A percentile compares a stretch with the other conserved stretches of the same genome.
These are phyloP conservation scores for Dianthus caryophyllus DNA, from an alignment of 148 eudicot species.

Conservation along the genomic window DNA sequence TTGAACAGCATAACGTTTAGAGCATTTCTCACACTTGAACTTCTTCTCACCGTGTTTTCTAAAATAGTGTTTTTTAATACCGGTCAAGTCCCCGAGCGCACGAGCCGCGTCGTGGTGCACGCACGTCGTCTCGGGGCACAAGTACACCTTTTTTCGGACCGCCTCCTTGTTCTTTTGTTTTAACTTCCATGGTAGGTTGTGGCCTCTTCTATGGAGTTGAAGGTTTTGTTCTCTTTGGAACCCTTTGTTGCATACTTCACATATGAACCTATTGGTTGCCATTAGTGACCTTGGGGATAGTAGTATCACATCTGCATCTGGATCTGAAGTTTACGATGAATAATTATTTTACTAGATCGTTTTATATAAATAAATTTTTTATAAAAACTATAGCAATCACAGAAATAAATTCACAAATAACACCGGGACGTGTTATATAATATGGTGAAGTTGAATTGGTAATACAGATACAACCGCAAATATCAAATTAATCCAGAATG, in stretches of 20 bases:
- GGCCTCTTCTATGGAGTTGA: constrained; percentile 49
- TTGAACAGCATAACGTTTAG: constrained; percentile 43
- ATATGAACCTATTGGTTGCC: constrained; percentile 43
- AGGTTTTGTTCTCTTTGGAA: constrained; percentile 51
- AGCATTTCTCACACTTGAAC: constrained; percentile 44
- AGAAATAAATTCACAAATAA: too few relatives aligned
- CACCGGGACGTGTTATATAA: too few relatives aligned
- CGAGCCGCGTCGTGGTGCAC: constrained; percentile 45
- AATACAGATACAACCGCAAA: too few relatives aligned
- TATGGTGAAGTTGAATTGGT: too few relatives aligned
- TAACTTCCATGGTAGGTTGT: constrained; percentile 50
- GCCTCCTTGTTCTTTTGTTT: constrained; percentile 32
- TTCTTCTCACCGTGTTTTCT: constrained; percentile 52
- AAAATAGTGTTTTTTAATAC: constrained; percentile 44
- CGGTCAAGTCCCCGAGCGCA: constrained; percentile 48
- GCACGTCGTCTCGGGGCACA: constrained; percentile 44
- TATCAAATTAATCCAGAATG: too few relatives aligned
- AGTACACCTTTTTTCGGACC: constrained; percentile 38
- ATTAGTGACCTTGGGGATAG: constrained; percentile 43
- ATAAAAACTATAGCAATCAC: too few relatives aligned
- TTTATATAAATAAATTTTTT: too few relatives aligned
- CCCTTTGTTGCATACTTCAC: constrained; percentile 51
- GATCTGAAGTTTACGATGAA: constrained; percentile 23
- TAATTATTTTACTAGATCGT: too few relatives aligned
- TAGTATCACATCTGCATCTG: constrained; percentile 48